These are phyloP conservation scores for Talaromyces albobiverticillius DNA, from an alignment of 2,329 filamentous ascomycete species.

Conservation along the genomic window DNA sequence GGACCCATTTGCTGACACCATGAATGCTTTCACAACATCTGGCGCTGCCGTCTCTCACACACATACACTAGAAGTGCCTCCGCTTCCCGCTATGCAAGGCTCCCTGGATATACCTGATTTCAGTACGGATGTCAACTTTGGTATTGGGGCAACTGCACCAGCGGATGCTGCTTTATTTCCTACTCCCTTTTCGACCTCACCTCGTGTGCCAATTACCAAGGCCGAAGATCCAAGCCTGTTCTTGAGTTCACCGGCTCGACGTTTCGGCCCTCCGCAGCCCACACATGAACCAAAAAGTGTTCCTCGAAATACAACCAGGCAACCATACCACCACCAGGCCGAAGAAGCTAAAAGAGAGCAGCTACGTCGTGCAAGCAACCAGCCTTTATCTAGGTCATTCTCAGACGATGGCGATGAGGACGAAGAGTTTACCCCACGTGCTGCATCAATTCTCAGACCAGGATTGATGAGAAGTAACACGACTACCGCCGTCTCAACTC, in stretches of 20 bases:
- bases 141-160: conserved; percentile 26
- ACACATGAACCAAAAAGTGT: conserved; percentile 21
- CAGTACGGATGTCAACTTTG: conserved; percentile 23
- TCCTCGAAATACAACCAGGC: conserved; percentile 22
- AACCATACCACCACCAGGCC: conserved; percentile 49
- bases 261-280: conserved; percentile 41
- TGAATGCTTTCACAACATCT: conserved; percentile 19
- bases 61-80: conserved; percentile 28
- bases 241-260: conserved; percentile 47
- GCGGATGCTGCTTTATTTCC: conserved; percentile 39
- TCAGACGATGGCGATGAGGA: conserved; percentile 31
- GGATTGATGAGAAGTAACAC: conserved; percentile 40
- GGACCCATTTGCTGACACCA: conserved; percentile 19
- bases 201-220: conserved; percentile 36
- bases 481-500: conserved; percentile 32
- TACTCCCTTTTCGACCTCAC: conserved; percentile 45
- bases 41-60: conserved; percentile 11
- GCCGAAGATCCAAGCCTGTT: conserved; percentile 48
- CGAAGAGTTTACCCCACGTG: conserved; percentile 33
- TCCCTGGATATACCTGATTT: conserved; percentile 34
- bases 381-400: conserved; percentile 24
- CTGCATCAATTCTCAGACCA: conserved; percentile 29
- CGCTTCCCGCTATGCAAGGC: conserved; percentile 34
- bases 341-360: conserved; percentile 47
- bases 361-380: conserved; percentile 31